A percentile compares a stretch with the other conserved stretches of the same genome.
These are phyloP conservation scores for Hura crepitans DNA, from an alignment of 441 rosid species.

Conservation along the genomic window DNA sequence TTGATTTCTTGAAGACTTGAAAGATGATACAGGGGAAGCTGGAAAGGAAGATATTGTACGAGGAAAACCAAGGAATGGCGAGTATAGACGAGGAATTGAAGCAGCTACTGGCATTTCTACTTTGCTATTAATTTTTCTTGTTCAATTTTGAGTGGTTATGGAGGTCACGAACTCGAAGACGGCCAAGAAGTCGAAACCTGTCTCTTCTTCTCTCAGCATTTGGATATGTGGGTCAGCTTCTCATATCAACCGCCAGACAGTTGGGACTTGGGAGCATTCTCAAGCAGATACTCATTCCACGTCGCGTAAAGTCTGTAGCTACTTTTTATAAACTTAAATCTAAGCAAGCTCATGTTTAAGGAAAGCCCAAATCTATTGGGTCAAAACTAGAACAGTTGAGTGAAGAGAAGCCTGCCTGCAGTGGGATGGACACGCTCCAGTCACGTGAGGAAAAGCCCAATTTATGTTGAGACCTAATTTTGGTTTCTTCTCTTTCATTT, in stretches of 20 bases:
- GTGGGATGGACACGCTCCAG: too few relatives aligned
- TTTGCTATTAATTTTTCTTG: neutral
- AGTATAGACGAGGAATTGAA: slow-evolving; percentile 48
- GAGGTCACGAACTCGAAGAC: neutral
- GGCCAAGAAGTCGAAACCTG: slow-evolving; percentile 5
- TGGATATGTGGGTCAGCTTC: slow-evolving; percentile 34
- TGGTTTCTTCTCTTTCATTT: too few relatives aligned
- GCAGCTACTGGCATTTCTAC: slow-evolving; percentile 45
- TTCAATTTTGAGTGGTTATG: neutral
- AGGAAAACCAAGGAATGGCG: slow-evolving; percentile 55
- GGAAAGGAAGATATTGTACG: slow-evolving; percentile 33
- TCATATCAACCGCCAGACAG: slow-evolving; percentile 31
- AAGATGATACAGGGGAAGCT: slow-evolving; percentile 19
- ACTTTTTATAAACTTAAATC: too few relatives aligned
- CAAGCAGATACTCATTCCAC: slow-evolving; percentile 24
- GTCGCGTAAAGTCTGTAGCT: slow-evolving; percentile 25
- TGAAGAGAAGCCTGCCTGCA: too few relatives aligned
- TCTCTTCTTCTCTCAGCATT: neutral
- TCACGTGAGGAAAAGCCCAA: too few relatives aligned
- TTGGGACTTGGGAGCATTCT: neutral
- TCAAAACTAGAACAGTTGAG: neutral
- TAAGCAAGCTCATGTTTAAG: neutral
- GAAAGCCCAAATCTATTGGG: neutral
- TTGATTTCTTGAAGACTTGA: slow-evolving; percentile 33
- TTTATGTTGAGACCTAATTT: too few relatives aligned